phyloP scores from a whole-genome alignment of 139 green algal genomes.

The Ettlia oleoabundans region DNA sequence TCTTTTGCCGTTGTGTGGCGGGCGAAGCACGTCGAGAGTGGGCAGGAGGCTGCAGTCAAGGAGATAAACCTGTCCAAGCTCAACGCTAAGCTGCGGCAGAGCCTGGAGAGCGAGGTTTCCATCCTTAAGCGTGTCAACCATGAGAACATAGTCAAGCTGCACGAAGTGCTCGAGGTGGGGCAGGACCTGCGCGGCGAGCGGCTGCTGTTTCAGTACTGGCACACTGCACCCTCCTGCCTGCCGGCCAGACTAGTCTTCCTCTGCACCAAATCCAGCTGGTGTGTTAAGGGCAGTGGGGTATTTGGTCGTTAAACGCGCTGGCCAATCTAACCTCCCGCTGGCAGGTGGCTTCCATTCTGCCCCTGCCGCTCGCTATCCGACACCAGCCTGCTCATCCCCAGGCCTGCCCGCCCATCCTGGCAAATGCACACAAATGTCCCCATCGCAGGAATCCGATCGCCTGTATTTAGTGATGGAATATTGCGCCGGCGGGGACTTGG shows the following conservation, averaged over 20 bases:
- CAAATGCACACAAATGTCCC: too few relatives aligned
- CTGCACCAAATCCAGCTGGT: too few relatives aligned
- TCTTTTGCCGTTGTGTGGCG: conserved; percentile 94
- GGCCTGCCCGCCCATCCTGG: too few relatives aligned
- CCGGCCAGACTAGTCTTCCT: too few relatives aligned
- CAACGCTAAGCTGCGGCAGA: conserved; percentile 88
- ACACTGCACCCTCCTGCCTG: too few relatives aligned
- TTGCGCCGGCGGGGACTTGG: conserved; percentile 92
- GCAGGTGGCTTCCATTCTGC: too few relatives aligned
- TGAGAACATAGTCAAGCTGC: conserved; percentile 89
- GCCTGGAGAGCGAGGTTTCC: conserved; percentile 88
- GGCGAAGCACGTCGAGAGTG: conserved; percentile 63
- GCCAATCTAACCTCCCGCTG: too few relatives aligned
- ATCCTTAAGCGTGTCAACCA: conserved; percentile 84
- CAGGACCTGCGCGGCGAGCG: not conserved
- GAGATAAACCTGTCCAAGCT: conserved; percentile 89
- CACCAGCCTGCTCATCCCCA: too few relatives aligned
- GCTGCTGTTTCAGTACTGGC: not conserved
- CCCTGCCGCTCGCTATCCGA: too few relatives aligned
- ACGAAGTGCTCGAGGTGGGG: conserved; percentile 85
- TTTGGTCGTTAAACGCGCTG: too few relatives aligned
- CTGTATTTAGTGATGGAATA: conserved; percentile 95
- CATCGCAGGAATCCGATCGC: conserved; percentile 58
- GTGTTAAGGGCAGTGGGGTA: too few relatives aligned
- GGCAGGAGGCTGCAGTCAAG: conserved; percentile 87